Base-by-base conservation (phyloP, 2,329 filamentous ascomycete species). In the Arthrobotrys pseudoclavata region DNA sequence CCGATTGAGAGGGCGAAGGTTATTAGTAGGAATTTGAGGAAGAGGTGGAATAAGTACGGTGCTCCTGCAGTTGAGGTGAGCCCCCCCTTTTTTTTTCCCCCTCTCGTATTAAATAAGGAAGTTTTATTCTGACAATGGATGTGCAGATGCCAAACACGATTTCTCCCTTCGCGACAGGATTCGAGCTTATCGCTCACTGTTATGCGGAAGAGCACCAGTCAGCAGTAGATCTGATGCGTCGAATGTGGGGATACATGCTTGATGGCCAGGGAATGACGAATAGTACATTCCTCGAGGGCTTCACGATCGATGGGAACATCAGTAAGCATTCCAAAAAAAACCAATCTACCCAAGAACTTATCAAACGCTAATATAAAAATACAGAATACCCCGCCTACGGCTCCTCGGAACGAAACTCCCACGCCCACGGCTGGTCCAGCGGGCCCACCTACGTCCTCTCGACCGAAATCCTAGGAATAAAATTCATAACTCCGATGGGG, bases 381-480 rank as follows among this genome's bases (percentile, higher is more conserved):
- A 20, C 18, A 79, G 71, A 83, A 64, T 84, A 84, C 77, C 82
- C 82, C 3, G 82, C 82, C 1, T 84, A 84, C 68, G 79, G 79
- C 15, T 80, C 79, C 7, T 67, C 83, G 62, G 83, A 83, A 13
- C 86, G 86, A 69, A 85, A 85, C 5, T 85, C 84, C n/a, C 86
- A 87, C 76, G 83, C 86, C 13, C 86, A 87, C 80, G 86, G 86
- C 7, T 87, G 86, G 86, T 84, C 84, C 9, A 85, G 84, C 0
- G 86, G 86, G 0, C 86, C 86, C 10, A 86, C 86, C 0, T 84
- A 84, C 50, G 85, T 86, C 1, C 80, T 87, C 70, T 86, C 84
- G 0, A 83, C 85, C 61, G 83, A 83, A 26, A 81, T 86, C 20
- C 82, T 87, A 1, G 86, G 86, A 0, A 80, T 87, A 4, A 82